Evolutionary conservation across 441 rosid genomes (phyloP).

Genomic region (Flueggea neowawraea): DNA sequence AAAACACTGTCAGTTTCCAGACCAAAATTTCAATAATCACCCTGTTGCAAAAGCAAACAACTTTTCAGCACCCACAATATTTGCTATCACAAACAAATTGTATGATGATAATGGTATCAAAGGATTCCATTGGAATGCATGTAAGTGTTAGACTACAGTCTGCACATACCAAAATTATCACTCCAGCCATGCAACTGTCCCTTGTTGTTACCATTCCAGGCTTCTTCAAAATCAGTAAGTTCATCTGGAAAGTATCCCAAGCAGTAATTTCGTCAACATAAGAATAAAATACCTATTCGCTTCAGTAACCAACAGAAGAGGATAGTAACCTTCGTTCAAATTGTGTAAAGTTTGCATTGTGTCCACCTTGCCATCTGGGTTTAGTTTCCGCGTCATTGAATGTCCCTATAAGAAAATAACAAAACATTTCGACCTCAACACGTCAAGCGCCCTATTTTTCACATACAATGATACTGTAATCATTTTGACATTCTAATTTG

Average conservation of each 20-base stretch:
- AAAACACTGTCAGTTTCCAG: too few species aligned
- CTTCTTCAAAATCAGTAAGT: conserved; percentile 59
- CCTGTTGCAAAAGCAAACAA: too few species aligned
- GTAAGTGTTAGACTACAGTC: background rate
- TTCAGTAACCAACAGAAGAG: background rate
- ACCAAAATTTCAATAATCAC: too few species aligned
- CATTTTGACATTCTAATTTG: background rate
- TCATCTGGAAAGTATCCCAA: conserved; percentile 38
- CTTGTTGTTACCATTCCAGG: conserved; percentile 52
- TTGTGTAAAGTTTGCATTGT: conserved; percentile 77
- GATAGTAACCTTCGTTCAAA: conserved; percentile 61
- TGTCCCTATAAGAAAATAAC: conserved; percentile 55
- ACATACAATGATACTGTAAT: background rate
- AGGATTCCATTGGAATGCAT: too few species aligned
- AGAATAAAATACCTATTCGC: background rate
- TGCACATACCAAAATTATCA: conserved; percentile 19
- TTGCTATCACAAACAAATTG: too few species aligned
- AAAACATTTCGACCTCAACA: conserved; percentile 8
- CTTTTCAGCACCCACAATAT: too few species aligned
- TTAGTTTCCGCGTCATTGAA: conserved; percentile 71
- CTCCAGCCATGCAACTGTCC: conserved; percentile 29
- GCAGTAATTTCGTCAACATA: too few species aligned
- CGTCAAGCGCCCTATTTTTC: background rate
- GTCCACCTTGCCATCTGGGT: conserved; percentile 72
- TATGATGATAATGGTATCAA: too few species aligned